These are phyloP conservation scores for Carpinus fangiana DNA, from an alignment of 306 rosid genomes.

Conservation along the genomic window DNA sequence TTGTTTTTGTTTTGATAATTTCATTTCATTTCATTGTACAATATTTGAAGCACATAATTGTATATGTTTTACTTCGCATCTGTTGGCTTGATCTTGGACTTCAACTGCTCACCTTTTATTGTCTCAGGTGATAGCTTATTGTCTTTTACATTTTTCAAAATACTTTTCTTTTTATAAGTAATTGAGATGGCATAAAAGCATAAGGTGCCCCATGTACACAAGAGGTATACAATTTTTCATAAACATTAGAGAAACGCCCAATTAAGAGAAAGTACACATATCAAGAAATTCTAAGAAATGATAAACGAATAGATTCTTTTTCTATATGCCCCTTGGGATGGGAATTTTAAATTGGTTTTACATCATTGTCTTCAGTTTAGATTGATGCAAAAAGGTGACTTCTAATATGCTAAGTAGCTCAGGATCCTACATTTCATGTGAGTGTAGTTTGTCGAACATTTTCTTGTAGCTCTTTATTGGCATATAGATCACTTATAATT, in stretches of 20 bases:
- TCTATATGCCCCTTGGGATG: neutral
- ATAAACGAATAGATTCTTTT: neutral
- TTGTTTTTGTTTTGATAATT: slow-evolving; percentile 17
- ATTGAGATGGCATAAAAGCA: no score
- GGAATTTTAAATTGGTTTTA: neutral
- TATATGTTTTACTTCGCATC: neutral
- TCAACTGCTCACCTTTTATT: neutral
- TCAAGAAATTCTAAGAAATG: no score
- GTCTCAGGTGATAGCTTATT: neutral
- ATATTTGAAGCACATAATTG: neutral
- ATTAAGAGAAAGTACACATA: no score
- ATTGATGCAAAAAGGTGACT: neutral
- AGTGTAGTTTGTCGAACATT: neutral
- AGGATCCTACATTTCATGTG: neutral
- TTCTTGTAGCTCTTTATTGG: neutral
- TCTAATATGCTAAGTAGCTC: neutral
- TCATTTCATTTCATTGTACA: slow-evolving; percentile 20
- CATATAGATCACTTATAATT: neutral
- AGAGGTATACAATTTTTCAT: neutral
- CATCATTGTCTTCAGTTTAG: neutral
- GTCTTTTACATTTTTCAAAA: neutral
- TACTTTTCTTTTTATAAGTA: no score
- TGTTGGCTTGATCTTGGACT: neutral
- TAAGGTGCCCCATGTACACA: no score
- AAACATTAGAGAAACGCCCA: neutral